Percentiles rank a stretch among this genome's conserved stretches.
Evolutionary conservation across 2,329 filamentous ascomycete genomes (phyloP).

Genomic region (Fusarium brevicatenulatum): DNA sequence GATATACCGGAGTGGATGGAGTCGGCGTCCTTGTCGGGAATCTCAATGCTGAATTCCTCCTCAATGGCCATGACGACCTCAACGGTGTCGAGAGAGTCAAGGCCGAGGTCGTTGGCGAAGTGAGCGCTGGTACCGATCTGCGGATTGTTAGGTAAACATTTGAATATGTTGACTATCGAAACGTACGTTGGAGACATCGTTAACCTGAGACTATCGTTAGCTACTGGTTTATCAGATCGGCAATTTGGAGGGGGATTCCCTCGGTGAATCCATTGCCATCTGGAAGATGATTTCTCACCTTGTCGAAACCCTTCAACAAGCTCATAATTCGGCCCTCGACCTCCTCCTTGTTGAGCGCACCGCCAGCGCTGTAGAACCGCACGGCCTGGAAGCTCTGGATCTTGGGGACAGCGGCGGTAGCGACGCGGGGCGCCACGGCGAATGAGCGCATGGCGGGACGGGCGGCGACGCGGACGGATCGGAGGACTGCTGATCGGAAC

Average conservation of each 20-base stretch:
- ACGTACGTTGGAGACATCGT: constrained; percentile 71
- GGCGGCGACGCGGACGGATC: constrained; percentile 67
- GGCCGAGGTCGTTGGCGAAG: constrained; percentile 96
- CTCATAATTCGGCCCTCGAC: constrained; percentile 93
- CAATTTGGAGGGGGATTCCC: background rate
- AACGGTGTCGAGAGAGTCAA: constrained; percentile 97
- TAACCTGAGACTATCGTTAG: constrained; percentile 65
- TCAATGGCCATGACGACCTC: constrained; percentile 99
- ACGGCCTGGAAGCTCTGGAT: constrained; percentile 73
- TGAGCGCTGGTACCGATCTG: constrained; percentile 87
- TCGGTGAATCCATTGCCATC: constrained; percentile 1
- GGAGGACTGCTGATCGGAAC: constrained; percentile 89
- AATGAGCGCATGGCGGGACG: constrained; percentile 68
- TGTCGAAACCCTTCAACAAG: constrained; percentile 95
- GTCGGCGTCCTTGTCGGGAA: constrained; percentile 97
- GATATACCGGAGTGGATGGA: constrained; percentile 88
- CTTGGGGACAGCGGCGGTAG: constrained; percentile 68
- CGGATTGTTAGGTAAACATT: constrained; percentile 20
- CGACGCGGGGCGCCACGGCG: constrained; percentile 67
- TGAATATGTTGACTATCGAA: constrained; percentile 1
- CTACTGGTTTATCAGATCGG: constrained; percentile 24
- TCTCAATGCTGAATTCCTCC: constrained; percentile 93
- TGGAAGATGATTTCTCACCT: constrained; percentile 58
- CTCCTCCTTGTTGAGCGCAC: constrained; percentile 82
- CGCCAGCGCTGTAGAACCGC: constrained; percentile 87